phyloP scores from a whole-genome alignment of 2,329 filamentous ascomycete species.

The Nemania serpens region DNA sequence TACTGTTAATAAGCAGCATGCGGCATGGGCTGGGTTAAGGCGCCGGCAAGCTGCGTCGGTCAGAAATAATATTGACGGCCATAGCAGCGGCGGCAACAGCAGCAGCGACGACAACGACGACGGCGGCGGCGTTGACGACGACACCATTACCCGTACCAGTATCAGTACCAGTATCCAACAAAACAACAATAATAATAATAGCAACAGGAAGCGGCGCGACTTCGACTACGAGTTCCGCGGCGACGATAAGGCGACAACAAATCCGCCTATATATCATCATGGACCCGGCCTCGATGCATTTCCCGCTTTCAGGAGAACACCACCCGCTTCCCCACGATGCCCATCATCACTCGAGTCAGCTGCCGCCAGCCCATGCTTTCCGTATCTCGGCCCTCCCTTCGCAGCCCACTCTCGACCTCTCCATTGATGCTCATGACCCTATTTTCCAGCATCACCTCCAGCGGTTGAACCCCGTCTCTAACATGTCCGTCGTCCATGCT shows the following conservation, averaged over 20 bases:
- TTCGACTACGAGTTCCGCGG: background rate
- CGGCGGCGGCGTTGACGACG: background rate
- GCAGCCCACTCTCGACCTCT: constrained; percentile 46
- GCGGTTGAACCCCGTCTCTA: constrained; percentile 42
- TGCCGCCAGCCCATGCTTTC: constrained; percentile 29
- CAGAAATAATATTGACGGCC: constrained; percentile 35
- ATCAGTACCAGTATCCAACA: constrained; percentile 23
- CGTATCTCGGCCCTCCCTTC: constrained; percentile 40
- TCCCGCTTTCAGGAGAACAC: constrained; percentile 28
- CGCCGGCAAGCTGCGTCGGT: constrained; percentile 38
- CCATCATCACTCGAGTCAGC: constrained; percentile 30
- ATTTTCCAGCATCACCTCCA: constrained; percentile 44
- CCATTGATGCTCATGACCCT: constrained; percentile 47
- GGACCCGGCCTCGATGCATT: constrained; percentile 36
- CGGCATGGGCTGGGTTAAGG: constrained; percentile 38
- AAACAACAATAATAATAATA: background rate
- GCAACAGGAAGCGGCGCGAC: background rate
- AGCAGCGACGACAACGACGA: constrained; percentile 16
- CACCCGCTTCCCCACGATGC: constrained; percentile 31
- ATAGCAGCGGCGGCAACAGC: constrained; percentile 25
- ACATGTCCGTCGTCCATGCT: constrained; percentile 41
- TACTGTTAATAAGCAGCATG: constrained; percentile 22
- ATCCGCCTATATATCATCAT: constrained; percentile 24
- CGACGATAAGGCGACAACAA: background rate
- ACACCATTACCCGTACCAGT: background rate